phyloP scores from a whole-genome alignment of 2,329 filamentous ascomycete genomes.

The Rhynchosporium graminicola region DNA sequence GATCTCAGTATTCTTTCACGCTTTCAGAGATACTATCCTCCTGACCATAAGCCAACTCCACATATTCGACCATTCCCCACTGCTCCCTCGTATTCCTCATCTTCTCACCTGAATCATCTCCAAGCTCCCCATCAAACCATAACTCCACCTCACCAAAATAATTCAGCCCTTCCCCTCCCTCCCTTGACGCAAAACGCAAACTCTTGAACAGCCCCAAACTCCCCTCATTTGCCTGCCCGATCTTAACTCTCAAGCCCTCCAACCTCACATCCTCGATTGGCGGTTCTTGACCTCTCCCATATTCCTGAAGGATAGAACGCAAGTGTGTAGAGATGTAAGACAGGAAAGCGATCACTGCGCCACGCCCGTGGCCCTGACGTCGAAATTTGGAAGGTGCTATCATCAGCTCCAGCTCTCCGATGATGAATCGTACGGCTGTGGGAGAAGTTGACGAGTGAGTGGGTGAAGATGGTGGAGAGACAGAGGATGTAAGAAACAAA shows the following conservation, averaged over 20 bases:
- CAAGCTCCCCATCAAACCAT: conserved; percentile 37
- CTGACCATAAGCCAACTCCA: conserved; percentile 42
- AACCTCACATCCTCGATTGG: conserved; percentile 26
- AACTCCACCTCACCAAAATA: conserved; percentile 71
- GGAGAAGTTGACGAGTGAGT: conserved; percentile 12
- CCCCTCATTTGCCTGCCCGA: conserved; percentile 55
- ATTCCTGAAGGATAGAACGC: conserved; percentile 58
- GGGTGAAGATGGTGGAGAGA: conserved; percentile 46
- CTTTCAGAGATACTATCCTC: background rate
- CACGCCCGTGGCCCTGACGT: conserved; percentile 64
- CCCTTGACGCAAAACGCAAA: conserved; percentile 52
- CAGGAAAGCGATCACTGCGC: conserved; percentile 68
- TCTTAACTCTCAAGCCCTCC: conserved; percentile 60
- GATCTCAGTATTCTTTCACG: no score
- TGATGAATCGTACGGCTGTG: conserved; percentile 47
- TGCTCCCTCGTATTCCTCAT: conserved; percentile 34
- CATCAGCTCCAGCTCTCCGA: conserved; percentile 87
- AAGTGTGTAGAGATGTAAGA: conserved; percentile 63
- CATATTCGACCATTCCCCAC: conserved; percentile 43
- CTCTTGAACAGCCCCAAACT: conserved; percentile 63
- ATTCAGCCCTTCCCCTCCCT: conserved; percentile 50
- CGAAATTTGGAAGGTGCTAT: conserved; percentile 63
- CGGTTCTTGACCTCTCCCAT: conserved; percentile 35
- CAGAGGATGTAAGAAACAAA: conserved; percentile 66
- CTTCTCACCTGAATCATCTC: conserved; percentile 30